Evolutionary conservation across 192 early-diverging fungal genomes (phyloP), one percentile per base, ranked within the genome.

Genomic region (Entomortierella beljakovae): DNA sequence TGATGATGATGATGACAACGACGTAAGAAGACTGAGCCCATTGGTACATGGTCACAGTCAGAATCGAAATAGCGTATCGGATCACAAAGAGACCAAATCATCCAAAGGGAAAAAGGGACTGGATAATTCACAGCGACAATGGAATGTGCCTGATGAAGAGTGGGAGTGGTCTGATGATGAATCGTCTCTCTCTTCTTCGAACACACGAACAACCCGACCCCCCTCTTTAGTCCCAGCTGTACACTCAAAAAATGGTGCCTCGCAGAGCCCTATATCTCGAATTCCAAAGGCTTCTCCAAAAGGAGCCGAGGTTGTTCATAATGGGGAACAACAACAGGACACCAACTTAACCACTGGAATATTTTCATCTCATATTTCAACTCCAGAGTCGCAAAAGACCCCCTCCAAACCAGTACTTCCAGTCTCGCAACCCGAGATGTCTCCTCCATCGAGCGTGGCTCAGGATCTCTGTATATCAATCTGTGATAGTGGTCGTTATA

Each of bases 101-200:
- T 8, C 23, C 28, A 33, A 42, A 5, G 34, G 26, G 20, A 28
- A 28, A 35, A 26, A 32, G 18, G 43, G 59, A 6, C 56, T 42
- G 7, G 50, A 64, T 11, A 62, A 53, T 29, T 38, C 48, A 8
- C 64, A 68, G 16, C 32, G 62, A 22, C 33, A 66, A 15, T 79
- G 75, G 75, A 79, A 79, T 26, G 68, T 79, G 2, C 75, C 75
- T 37, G 75, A 79, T n/a, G 75, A 79, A 0, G 75, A 79, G 34
- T 79, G 75, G 75, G 67, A 64, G 15, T 79, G 75, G 75, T 79
- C 75, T 3, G 75, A 79, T 32, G 75, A 64, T 16, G 75, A 79
- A 33, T 32, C 50, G 57, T 22, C 64, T 7, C 59, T 48, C 18
- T 31, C 38, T 23, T 18, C 9, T 22, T 40, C 29, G 16, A 67